These are phyloP conservation scores for Leptosphaerulina australis DNA, from an alignment of 2,329 filamentous ascomycete genomes.

Conservation along the genomic window DNA sequence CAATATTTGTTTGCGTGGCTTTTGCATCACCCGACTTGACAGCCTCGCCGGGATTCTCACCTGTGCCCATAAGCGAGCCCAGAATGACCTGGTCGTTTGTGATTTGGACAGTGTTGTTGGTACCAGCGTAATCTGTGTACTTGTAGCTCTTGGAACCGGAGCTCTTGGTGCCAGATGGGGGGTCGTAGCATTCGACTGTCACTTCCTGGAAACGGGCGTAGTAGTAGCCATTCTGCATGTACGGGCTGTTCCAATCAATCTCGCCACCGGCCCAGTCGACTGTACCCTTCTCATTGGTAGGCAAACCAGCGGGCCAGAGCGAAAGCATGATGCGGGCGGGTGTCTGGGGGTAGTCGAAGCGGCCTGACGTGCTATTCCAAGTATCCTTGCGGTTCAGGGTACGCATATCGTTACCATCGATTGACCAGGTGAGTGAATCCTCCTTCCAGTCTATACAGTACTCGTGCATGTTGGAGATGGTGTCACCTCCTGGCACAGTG, in stretches of 20 bases:
- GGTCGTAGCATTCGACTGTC: slow-evolving; percentile 84
- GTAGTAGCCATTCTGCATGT: slow-evolving; percentile 90
- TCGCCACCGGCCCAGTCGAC: slow-evolving; percentile 88
- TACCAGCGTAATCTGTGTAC: slow-evolving; percentile 68
- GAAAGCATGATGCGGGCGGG: slow-evolving; percentile 90
- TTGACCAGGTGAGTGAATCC: slow-evolving; percentile 81
- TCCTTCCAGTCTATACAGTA: slow-evolving; percentile 95
- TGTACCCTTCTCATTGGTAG: slow-evolving; percentile 80
- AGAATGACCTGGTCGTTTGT: slow-evolving; percentile 77
- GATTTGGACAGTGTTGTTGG: slow-evolving; percentile 77
- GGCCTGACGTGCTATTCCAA: slow-evolving; percentile 81
- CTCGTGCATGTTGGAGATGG: slow-evolving; percentile 77
- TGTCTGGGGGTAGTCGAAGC: slow-evolving; percentile 89
- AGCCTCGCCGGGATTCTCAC: slow-evolving; percentile 67
- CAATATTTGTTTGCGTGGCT: slow-evolving; percentile 41
- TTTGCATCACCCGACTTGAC: slow-evolving; percentile 42
- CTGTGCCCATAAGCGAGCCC: slow-evolving; percentile 79
- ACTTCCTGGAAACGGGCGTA: slow-evolving; percentile 80
- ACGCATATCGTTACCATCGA: slow-evolving; percentile 81
- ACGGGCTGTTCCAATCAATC: slow-evolving; percentile 82
- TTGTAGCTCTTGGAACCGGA: slow-evolving; percentile 71
- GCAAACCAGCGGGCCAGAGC: slow-evolving; percentile 89
- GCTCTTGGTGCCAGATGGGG: slow-evolving; percentile 71
- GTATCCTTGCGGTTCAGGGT: slow-evolving; percentile 77
- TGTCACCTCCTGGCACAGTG: slow-evolving; percentile 63